These are phyloP conservation scores for Wickerhamomyces alni DNA, from an alignment of 805 yeast species.

Conservation along the genomic window DNA sequence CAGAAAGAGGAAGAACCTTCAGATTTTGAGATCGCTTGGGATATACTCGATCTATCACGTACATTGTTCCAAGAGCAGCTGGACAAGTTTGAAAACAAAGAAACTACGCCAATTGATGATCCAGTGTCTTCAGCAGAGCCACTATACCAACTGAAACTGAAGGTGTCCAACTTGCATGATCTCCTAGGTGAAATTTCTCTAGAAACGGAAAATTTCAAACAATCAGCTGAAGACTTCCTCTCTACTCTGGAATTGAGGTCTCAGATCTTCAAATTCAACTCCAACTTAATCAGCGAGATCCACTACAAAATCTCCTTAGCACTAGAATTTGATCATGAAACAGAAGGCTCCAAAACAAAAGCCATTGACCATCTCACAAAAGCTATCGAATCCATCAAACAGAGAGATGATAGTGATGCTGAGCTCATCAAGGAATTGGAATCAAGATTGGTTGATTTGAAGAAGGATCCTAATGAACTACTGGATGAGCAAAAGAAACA, in stretches of 20 bases:
- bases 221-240: constrained; percentile 66
- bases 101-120: constrained; percentile 6
- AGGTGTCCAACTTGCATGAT: constrained; percentile 69
- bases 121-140: constrained; percentile 25
- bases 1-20: constrained; percentile 44
- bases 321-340: constrained; percentile 60
- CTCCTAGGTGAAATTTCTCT: constrained; percentile 84
- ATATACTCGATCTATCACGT: constrained; percentile 72
- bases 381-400: constrained; percentile 46
- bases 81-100: constrained; percentile 14
- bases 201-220: constrained; percentile 82
- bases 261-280: constrained; percentile 41
- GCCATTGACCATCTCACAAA: constrained; percentile 50
- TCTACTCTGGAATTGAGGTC: constrained; percentile 49
- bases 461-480: constrained; percentile 44
- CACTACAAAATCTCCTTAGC: constrained; percentile 80
- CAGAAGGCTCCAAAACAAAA: constrained; percentile 36
- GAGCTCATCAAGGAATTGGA: constrained; percentile 51
- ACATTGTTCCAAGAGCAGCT: constrained; percentile 45
- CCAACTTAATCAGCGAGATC: constrained; percentile 66
- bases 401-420: constrained; percentile 33
- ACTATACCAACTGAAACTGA: constrained; percentile 35
- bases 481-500: constrained; percentile 44
- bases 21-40: constrained; percentile 89
- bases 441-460: constrained; percentile 49